Evolutionary conservation across 2,329 filamentous ascomycete species (phyloP).

Genomic region (Pseudopithomyces chartarum): DNA sequence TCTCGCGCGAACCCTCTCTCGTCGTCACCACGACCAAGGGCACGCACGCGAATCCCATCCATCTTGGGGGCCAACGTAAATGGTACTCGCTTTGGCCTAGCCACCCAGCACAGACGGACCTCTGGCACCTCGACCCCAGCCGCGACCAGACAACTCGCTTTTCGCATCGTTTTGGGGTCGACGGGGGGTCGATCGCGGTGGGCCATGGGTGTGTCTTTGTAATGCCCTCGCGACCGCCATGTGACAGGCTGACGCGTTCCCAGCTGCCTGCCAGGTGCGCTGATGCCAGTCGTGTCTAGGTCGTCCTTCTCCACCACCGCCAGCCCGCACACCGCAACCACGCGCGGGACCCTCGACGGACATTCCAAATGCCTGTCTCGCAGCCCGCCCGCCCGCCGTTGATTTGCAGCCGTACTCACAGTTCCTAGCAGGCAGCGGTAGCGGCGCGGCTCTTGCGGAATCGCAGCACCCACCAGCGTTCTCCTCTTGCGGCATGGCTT

Average conservation of each 20-base stretch:
- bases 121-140: neutral
- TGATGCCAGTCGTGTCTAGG: too few species aligned
- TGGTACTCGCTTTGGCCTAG: conserved; percentile 1
- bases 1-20: too few species aligned
- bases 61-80: neutral
- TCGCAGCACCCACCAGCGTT: neutral
- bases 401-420: neutral
- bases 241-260: neutral
- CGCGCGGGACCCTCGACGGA: neutral
- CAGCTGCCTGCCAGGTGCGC: neutral
- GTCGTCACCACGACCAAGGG: neutral
- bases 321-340: neutral
- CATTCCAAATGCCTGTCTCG: neutral
- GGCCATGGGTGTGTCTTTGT: neutral
- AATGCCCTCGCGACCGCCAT: neutral
- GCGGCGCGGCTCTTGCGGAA: conserved; percentile 1
- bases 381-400: neutral
- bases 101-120: neutral
- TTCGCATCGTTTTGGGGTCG: neutral
- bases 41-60: neutral
- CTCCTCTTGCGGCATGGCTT: neutral
- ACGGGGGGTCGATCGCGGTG: neutral
- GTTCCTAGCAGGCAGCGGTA: too few species aligned
- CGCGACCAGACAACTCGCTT: neutral
- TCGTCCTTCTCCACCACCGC: neutral